A percentile compares a stretch with the other conserved stretches of the same genome.
Evolutionary conservation across 345 rosid species (phyloP).

Genomic region (Melaleuca quinquenervia): DNA sequence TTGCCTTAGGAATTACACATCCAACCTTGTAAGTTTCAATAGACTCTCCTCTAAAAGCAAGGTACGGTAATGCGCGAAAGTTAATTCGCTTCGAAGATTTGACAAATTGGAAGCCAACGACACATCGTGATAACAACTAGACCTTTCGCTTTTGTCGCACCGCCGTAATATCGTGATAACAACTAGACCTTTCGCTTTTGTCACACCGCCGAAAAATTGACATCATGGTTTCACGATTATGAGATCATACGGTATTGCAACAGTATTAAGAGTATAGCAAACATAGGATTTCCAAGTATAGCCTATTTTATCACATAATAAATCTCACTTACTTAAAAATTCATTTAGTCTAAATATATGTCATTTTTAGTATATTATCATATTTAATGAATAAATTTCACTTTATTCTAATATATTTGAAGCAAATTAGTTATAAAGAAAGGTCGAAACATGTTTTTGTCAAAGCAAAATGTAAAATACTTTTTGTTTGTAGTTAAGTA

Average conservation of each 20-base stretch:
- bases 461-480: too few species aligned
- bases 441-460: too few species aligned
- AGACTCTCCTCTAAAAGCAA: neutral
- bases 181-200: neutral
- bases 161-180: neutral
- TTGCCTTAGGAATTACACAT: neutral
- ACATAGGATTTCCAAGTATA: neutral
- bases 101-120: neutral
- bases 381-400: too few species aligned
- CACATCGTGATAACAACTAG: neutral
- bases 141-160: too few species aligned
- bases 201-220: neutral
- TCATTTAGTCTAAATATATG: too few species aligned
- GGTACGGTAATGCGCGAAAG: neutral
- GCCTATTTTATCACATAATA: too few species aligned
- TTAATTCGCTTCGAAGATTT: neutral
- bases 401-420: too few species aligned
- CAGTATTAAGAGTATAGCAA: neutral
- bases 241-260: neutral
- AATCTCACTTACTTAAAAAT: too few species aligned
- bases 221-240: too few species aligned
- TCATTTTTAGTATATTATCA: too few species aligned
- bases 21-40: neutral
- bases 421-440: too few species aligned
- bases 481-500: too few species aligned